Percentiles rank a stretch among this genome's conserved stretches.
Evolutionary conservation across 2,329 filamentous ascomycete species (phyloP).

Genomic region (Sphaceloma murrayae): DNA sequence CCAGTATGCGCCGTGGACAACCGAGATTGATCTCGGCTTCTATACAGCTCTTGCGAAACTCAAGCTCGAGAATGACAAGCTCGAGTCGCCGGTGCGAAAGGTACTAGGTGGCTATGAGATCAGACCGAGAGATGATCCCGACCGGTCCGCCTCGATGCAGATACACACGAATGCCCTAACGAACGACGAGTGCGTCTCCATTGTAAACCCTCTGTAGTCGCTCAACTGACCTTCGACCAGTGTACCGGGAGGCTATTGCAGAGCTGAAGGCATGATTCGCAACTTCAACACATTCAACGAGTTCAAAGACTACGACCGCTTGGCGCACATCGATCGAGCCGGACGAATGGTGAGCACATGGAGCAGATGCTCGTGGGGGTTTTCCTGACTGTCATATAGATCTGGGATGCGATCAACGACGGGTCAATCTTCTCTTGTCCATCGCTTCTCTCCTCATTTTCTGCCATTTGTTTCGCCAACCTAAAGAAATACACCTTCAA

Average conservation of each 20-base stretch:
- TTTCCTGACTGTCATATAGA: slow-evolving; percentile 40
- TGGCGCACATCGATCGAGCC: slow-evolving; percentile 64
- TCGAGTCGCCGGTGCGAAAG: slow-evolving; percentile 82
- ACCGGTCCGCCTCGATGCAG: slow-evolving; percentile 78
- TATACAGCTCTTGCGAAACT: slow-evolving; percentile 84
- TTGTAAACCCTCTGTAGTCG: not conserved
- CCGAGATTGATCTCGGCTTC: slow-evolving; percentile 91
- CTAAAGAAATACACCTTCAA: slow-evolving; percentile 95
- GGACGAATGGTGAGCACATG: slow-evolving; percentile 57
- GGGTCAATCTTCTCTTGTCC: slow-evolving; percentile 93
- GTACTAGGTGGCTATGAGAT: slow-evolving; percentile 86
- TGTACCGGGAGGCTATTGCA: slow-evolving; percentile 59
- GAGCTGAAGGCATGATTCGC: slow-evolving; percentile 86
- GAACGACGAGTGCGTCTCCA: slow-evolving; percentile 60
- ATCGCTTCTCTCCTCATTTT: slow-evolving; percentile 80
- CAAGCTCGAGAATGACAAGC: slow-evolving; percentile 95
- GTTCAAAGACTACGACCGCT: slow-evolving; percentile 75
- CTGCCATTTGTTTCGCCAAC: slow-evolving; percentile 85
- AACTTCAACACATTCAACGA: slow-evolving; percentile 96
- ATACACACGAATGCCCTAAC: slow-evolving; percentile 79
- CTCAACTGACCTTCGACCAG: slow-evolving; percentile 33
- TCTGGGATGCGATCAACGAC: slow-evolving; percentile 96
- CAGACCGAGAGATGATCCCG: slow-evolving; percentile 57
- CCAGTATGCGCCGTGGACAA: slow-evolving; percentile 81
- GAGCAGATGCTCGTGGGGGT: not conserved